These are phyloP conservation scores for Chalaropsis thielavioides DNA, from an alignment of 2,329 filamentous ascomycete genomes.

Conservation along the genomic window DNA sequence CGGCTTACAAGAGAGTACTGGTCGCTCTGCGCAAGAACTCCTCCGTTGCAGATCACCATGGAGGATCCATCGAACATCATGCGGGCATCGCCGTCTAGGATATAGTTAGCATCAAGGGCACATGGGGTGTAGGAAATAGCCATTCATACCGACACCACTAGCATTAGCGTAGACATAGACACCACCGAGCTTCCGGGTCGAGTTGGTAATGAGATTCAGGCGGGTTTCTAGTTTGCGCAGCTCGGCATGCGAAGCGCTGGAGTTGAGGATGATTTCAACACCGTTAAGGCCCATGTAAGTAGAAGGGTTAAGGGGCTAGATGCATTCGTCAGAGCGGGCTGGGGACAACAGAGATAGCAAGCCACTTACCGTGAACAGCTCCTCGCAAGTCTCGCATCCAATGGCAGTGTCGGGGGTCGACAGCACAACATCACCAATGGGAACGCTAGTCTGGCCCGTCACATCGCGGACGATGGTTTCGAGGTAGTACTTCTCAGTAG, in stretches of 20 bases:
- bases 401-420: constrained; percentile 28
- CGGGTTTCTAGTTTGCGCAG: constrained; percentile 51
- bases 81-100: constrained; percentile 22
- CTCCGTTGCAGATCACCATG: constrained; percentile 37
- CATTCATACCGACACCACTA: constrained; percentile 20
- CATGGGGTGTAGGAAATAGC: background rate
- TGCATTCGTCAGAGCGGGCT: too few relatives aligned
- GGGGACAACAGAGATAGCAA: background rate
- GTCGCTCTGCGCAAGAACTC: constrained; percentile 46
- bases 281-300: constrained; percentile 51
- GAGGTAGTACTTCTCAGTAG: constrained; percentile 28
- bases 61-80: constrained; percentile 29
- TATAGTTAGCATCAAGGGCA: constrained; percentile 1
- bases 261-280: constrained; percentile 28
- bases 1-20: constrained; percentile 43
- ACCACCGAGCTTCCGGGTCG: constrained; percentile 47
- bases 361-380: constrained; percentile 22
- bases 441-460: constrained; percentile 26
- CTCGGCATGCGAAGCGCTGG: constrained; percentile 29
- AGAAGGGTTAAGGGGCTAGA: constrained; percentile 28
- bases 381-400: constrained; percentile 30
- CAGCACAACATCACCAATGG: constrained; percentile 30
- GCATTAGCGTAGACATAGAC: constrained; percentile 36
- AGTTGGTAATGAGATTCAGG: constrained; percentile 50
- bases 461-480: constrained; percentile 23